Evolutionary conservation across 1,284 basidiomycete species (phyloP), one percentile per base, ranked within the genome.

Genomic region (Inonotus hispidus): DNA sequence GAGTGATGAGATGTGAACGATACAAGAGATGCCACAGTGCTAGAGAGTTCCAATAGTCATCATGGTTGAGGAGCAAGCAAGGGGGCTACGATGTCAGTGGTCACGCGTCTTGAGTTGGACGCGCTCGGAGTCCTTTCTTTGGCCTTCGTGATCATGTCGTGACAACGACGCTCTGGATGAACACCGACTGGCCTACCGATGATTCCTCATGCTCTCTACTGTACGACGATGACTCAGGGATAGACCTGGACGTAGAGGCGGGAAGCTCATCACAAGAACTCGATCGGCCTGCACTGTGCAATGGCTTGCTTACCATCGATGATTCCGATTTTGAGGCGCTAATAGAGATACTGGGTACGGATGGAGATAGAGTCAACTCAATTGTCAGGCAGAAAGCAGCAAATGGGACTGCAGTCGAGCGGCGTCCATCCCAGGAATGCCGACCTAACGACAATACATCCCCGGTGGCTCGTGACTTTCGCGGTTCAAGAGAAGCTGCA

Each of bases 321-420:
- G 59, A 61, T 29, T 61, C 53, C 45, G 59, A 61, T 46, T 61
- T 61, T 19, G 45, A 61, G 39, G 55, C 59, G 23, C 59, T 61
- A 16, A 61, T 61, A 27, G 59, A 61, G 23, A 47, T 61, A 39
- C 59, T 61, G 3, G 59, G 59, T 11, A 56, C 59, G 21, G 55
- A 52, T 32, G 59, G 45, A 49, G 50, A 41, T 8, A 32, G 29
- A n/a, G 11, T 29, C 14, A 59, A 43, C 14, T 32, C 8, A 1
- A 46, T 25, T 2, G 38, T 16, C 41, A 46, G 25, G 3, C 14
- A 56, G 43, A 14, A 46, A 39, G 38, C 23, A 19, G 37, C 37
- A 16, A 43, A 43, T 45, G 19, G 45, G 37, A n/a, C 23, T 4
- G 2, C 32, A 21, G 21, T 39, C n/a, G 37, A 21, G 11, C 11